A percentile compares a stretch with the other conserved stretches of the same genome.
phyloP scores from a whole-genome alignment of 2,329 filamentous ascomycete genomes.

The Zarea fungicola region DNA sequence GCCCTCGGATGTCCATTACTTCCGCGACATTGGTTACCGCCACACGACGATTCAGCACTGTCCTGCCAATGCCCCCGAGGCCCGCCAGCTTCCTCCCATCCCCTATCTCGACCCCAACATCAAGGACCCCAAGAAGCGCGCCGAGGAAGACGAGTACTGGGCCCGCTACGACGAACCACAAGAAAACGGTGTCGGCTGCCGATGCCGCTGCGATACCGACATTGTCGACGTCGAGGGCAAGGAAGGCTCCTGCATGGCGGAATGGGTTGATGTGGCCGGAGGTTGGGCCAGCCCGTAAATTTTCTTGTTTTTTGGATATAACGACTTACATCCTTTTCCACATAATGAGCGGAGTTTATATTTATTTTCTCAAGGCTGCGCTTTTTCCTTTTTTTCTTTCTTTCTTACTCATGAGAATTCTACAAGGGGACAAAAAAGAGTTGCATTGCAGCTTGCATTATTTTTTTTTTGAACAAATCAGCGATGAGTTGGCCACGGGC shows the following conservation, averaged over 20 bases:
- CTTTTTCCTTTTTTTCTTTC: neutral
- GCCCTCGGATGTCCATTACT: constrained; percentile 88
- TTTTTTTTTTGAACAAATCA: neutral
- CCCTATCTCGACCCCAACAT: constrained; percentile 82
- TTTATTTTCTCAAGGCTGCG: neutral
- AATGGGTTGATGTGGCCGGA: constrained; percentile 96
- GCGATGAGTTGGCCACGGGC: neutral
- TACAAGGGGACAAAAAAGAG: neutral
- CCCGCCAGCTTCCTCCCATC: constrained; percentile 70
- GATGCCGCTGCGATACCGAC: constrained; percentile 94
- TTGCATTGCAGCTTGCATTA: no score
- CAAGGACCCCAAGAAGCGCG: constrained; percentile 71
- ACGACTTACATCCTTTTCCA: constrained; percentile 7
- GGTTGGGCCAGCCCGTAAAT: constrained; percentile 66
- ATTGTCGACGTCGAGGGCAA: constrained; percentile 98
- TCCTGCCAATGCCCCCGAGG: constrained; percentile 83
- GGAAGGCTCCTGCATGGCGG: constrained; percentile 86
- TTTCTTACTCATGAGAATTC: no score
- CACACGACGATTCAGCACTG: constrained; percentile 99
- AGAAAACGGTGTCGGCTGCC: constrained; percentile 94
- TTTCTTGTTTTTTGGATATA: constrained; percentile 9
- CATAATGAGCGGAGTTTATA: constrained; percentile 12
- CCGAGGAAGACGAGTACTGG: constrained; percentile 96
- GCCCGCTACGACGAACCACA: constrained; percentile 78
- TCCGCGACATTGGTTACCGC: constrained; percentile 96